Base-by-base conservation (phyloP, 768 basidiomycete species). In the Trametes coccinea region DNA sequence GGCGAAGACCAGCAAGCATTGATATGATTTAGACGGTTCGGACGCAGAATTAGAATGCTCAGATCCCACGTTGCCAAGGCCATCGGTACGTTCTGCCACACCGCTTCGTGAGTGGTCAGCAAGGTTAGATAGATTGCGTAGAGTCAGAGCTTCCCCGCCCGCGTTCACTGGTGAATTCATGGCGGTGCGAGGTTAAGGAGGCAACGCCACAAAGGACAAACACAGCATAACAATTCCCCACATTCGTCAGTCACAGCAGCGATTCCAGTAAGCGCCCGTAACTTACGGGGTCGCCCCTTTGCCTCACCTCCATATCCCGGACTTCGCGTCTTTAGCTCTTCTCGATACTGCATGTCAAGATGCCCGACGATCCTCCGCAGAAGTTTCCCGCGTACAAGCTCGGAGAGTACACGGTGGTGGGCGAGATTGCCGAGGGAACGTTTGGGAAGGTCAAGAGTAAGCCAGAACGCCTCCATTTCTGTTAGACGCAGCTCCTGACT, bases 361-460 rank as follows among this genome's bases (percentile, higher is more conserved):
- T 69, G 68, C 65, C 67, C 45, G 69, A 71, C 54, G 70, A 68
- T 10, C 62, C 70, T 22, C 68, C 66, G 10, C 56, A 70, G 14
- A 66, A 67, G 43, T 84, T 79, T 68, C 77, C 89, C 11, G 79
- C 88, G 9, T 85, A 87, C 14, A 89, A 88, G 78, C 86, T 97
- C 34, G 95, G 96, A 47, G 91, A 95, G 78, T 98, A 98, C 76
- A 90, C 84, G 44, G 86, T 98, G 60, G 84, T 89, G 56, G 76
- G 85, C 59, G 94, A 95, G 66, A 90, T 98, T 61, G 96, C 95
- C 17, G 94, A 95, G 66, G 97, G 97, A 3, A 96, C 93, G 10
- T 99, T 98, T 78, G 97, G 96, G 57, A 98, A 97, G 77, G 97
- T 99, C 73, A 98, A 98, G 82, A 92, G 96, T 97, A 75, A 74